Percentiles rank a stretch among this genome's conserved stretches.
Evolutionary conservation across 2,329 filamentous ascomycete genomes (phyloP).

Genomic region (Pseudocercospora macadamiae): DNA sequence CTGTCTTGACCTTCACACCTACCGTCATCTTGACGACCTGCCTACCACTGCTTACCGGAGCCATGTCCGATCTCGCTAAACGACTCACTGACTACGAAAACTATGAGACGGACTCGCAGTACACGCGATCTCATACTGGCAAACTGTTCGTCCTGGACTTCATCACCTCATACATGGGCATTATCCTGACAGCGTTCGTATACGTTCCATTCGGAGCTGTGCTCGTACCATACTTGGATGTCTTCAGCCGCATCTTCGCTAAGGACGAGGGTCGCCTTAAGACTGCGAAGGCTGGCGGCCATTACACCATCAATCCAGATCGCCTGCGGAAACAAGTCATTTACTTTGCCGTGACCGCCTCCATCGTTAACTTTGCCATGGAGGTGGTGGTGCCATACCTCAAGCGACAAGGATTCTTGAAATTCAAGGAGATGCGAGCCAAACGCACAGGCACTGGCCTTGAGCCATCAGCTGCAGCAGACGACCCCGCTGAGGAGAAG

Average conservation of each 20-base stretch:
- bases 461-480: slow-evolving; percentile 40
- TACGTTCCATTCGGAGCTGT: slow-evolving; percentile 89
- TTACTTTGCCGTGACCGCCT: slow-evolving; percentile 92
- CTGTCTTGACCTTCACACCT: slow-evolving; percentile 82
- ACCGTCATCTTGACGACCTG: slow-evolving; percentile 82
- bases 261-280: slow-evolving; percentile 69
- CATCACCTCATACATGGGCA: slow-evolving; percentile 89
- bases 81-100: slow-evolving; percentile 83
- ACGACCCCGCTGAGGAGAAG: slow-evolving; percentile 76
- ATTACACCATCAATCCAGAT: slow-evolving; percentile 79
- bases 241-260: slow-evolving; percentile 76
- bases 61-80: slow-evolving; percentile 77
- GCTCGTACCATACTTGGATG: slow-evolving; percentile 81
- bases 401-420: slow-evolving; percentile 76
- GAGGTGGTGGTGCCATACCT: slow-evolving; percentile 84
- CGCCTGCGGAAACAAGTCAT: slow-evolving; percentile 89
- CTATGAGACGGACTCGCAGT: slow-evolving; percentile 83
- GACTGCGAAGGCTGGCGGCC: slow-evolving; percentile 48
- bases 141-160: slow-evolving; percentile 98
- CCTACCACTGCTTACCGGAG: slow-evolving; percentile 74
- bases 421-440: slow-evolving; percentile 75
- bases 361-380: slow-evolving; percentile 82
- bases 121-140: slow-evolving; percentile 80
- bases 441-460: slow-evolving; percentile 55
- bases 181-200: slow-evolving; percentile 90